Evolutionary conservation across 306 rosid genomes (phyloP), one percentile per base, ranked within the genome.

Genomic region (Comarum palustre): DNA sequence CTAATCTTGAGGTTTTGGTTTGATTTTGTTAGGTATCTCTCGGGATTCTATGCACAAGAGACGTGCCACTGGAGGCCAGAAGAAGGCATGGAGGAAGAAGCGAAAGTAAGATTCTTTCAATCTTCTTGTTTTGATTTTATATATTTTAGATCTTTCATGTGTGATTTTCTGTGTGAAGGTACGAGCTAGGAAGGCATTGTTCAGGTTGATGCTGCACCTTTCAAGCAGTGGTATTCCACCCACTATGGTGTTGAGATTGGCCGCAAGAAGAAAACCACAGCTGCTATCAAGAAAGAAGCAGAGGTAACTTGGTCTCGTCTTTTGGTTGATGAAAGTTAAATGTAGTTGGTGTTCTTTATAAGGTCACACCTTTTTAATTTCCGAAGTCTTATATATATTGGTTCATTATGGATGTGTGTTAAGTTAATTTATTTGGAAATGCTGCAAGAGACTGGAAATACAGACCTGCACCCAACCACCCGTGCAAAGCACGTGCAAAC

Each of bases 41-140:
- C 87, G 91, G 70, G 91, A 84, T 82, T 87, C 90, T 66, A 87
- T 87, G 90, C 90, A 87, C 84, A 87, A 86, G 85, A 79, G 88
- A 73, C 87, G 85, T 59, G 90, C 90, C 77, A 86, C 90, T 46
- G 90, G 90, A 39, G 90, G 90, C 71, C 83, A 86, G 86, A 83
- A 86, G 84, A 86, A 86, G 82, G 87, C 87, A 29, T 86, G 90
- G 90, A 87, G 90, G 71, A 87, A 84, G 85, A 87, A 87, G 85
- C 81, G 88, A 80, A 87, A 87, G 91, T 84, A 82, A 77, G 16
- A 51, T 70, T 19, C 13, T 59, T 66, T 55, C 6, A 5, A 9
- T n/a, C 0, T 29, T 29, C 31, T 29, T 2, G 31, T 29, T 29
- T 29, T 29, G 31, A n/a, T n/a, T n/a, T n/a, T n/a, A n/a, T n/a